A percentile compares a stretch with the other conserved stretches of the same genome.
Evolutionary conservation across 2,329 filamentous ascomycete species (phyloP).

Genomic region (Colletotrichum paranaense): DNA sequence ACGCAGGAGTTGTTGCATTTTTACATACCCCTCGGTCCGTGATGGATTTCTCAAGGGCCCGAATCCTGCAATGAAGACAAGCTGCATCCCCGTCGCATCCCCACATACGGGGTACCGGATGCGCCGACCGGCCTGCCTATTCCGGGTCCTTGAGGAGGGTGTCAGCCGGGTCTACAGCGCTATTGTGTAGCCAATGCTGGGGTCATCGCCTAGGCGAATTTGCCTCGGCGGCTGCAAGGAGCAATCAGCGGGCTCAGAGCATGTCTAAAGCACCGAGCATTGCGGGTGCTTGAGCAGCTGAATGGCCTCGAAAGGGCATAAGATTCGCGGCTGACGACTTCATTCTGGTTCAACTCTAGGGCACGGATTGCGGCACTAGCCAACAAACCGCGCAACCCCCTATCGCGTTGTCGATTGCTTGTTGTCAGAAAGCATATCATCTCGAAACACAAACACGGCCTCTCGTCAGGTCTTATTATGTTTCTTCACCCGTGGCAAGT

Average conservation of each 20-base stretch:
- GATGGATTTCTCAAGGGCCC: conserved; percentile 10
- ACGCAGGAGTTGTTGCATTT: neutral
- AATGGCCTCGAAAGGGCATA: conserved; percentile 9
- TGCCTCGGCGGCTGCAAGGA: conserved; percentile 29
- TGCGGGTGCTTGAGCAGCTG: conserved; percentile 15
- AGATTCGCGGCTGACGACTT: conserved; percentile 2
- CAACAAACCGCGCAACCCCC: conserved; percentile 7
- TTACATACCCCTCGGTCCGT: neutral
- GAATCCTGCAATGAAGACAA: conserved; percentile 28
- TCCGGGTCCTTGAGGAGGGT: conserved; percentile 25
- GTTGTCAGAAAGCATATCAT: conserved; percentile 8
- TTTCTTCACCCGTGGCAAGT: neutral
- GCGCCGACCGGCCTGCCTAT: conserved; percentile 34
- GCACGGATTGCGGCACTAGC: conserved; percentile 1
- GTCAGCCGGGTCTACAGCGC: conserved; percentile 12
- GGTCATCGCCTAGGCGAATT: conserved; percentile 26
- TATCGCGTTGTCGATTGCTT: conserved; percentile 11
- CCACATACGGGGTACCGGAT: conserved; percentile 31
- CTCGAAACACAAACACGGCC: conserved; percentile 29
- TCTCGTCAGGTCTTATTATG: neutral
- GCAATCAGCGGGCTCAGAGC: conserved; percentile 19
- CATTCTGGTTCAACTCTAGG: neutral
- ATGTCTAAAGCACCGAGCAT: conserved; percentile 12
- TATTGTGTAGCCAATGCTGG: conserved; percentile 12
- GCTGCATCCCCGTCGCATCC: conserved; percentile 26